Evolutionary conservation across 1,284 basidiomycete species (phyloP), one percentile per base, ranked within the genome.

Genomic region (Fomitopsis palustris): DNA sequence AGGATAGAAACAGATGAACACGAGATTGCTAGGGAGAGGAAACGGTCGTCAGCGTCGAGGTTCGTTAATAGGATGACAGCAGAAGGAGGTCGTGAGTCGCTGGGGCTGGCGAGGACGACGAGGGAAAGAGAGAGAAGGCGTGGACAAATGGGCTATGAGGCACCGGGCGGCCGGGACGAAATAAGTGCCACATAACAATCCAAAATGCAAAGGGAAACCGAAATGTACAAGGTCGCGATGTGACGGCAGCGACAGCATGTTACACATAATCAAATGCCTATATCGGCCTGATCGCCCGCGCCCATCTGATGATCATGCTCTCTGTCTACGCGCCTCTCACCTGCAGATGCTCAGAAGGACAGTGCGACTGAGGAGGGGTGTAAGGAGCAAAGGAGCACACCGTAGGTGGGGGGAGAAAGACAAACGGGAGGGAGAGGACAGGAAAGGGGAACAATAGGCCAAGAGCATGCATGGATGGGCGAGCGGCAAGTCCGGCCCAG

Each of bases 121-220:
- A 68, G 54, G 68, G 69, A 66, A 62, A 64, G 65, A 61, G 66
- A 63, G 65, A 64, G 69, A 70, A 72, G 66, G 66, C 69, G 67
- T 68, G 70, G 69, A 70, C 70, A 70, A 70, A 68, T 67, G 69
- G 69, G 67, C 65, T 73, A 75, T 73, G 74, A 71, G 67, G 68
- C 70, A 67, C 72, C 72, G 67, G 66, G 60, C 55, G 47, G 59
- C 65, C 67, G 72, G 64, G 66, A 63, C 41, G 55, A 55, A 54
- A 64, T 60, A 64, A 64, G 62, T 61, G 61, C 53, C 62, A 56
- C 60, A 61, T 65, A 65, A 65, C 62, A 19, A 31, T 29, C 39
- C 23, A 37, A 55, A 59, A 59, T 55, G 45, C 37, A 55, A 67
- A 62, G 39, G 47, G 56, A 56, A 56, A 56, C 37, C 33, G 45